These are phyloP conservation scores for Bondarzewia mesenterica DNA, from an alignment of 1,284 basidiomycete genomes.

Conservation along the genomic window DNA sequence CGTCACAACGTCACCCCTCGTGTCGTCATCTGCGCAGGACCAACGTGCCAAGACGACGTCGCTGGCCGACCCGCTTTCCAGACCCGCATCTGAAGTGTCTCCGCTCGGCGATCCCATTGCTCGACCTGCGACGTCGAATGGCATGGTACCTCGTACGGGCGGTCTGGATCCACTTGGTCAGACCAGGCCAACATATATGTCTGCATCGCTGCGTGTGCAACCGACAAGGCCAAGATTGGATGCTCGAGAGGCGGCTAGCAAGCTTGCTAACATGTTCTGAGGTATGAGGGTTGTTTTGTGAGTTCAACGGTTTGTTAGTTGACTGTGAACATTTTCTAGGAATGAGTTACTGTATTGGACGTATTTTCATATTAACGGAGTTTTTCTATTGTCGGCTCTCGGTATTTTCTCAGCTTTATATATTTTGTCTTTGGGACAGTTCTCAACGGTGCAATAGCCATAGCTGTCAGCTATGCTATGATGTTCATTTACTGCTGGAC, in stretches of 20 bases:
- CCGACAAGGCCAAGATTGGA: constrained; percentile 65
- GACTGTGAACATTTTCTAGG: too few species aligned
- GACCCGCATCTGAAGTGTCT: constrained; percentile 4
- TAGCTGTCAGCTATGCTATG: background rate
- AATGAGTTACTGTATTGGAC: too few species aligned
- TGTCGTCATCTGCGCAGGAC: constrained; percentile 12
- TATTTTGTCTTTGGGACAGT: too few species aligned
- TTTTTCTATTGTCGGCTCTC: too few species aligned
- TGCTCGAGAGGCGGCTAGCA: constrained; percentile 78
- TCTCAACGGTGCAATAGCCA: too few species aligned
- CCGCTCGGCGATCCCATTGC: constrained; percentile 6
- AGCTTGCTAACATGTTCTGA: constrained; percentile 80
- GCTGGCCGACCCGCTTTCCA: constrained; percentile 10
- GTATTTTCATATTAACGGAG: too few species aligned
- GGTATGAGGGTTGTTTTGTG: background rate
- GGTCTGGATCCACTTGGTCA: constrained; percentile 58
- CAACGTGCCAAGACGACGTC: constrained; percentile 15
- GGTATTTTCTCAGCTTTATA: too few species aligned
- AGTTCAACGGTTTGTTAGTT: too few species aligned
- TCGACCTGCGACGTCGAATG: constrained; percentile 12
- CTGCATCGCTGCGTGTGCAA: constrained; percentile 57
- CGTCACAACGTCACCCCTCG: constrained; percentile 26
- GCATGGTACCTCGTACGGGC: constrained; percentile 17
- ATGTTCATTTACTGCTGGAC: background rate
- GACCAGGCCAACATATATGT: constrained; percentile 48